phyloP scores from a whole-genome alignment of 1,139 yeast genomes.

The Suhomyces bribrorum region DNA sequence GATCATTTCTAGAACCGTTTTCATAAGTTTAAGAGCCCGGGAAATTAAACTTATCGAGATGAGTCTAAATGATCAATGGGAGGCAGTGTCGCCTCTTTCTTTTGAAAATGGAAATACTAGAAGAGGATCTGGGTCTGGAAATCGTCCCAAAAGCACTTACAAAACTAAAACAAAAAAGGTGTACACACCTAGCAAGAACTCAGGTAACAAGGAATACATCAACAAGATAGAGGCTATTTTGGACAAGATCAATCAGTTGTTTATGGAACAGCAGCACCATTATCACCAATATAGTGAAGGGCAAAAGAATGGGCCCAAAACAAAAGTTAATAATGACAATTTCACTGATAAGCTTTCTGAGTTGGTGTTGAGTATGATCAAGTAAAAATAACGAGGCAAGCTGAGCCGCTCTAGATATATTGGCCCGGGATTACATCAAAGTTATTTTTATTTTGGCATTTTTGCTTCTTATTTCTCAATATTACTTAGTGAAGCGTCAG shows the following conservation, averaged over 20 bases:
- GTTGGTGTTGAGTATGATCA: conserved; percentile 12
- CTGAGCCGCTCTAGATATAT: too few species aligned
- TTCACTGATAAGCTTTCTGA: conserved; percentile 10
- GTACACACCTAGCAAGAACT: conserved; percentile 35
- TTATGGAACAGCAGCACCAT: conserved; percentile 16
- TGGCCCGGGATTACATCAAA: too few species aligned
- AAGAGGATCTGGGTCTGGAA: conserved; percentile 3
- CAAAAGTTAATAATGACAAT: conserved; percentile 3
- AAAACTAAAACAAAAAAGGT: conserved; percentile 41
- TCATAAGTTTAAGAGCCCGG: conserved; percentile 54
- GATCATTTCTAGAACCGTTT: conserved; percentile 39
- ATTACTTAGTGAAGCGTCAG: too few species aligned
- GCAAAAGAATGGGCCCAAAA: neutral
- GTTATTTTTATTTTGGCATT: too few species aligned
- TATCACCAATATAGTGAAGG: neutral
- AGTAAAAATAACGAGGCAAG: too few species aligned
- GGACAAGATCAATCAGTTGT: conserved; percentile 30
- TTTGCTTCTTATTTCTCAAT: too few species aligned
- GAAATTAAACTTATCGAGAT: conserved; percentile 57
- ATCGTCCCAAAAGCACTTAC: conserved; percentile 23
- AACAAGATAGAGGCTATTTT: conserved; percentile 26
- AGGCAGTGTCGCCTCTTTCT: neutral
- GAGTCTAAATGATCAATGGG: conserved; percentile 19
- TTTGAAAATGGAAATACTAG: neutral
- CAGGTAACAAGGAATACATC: conserved; percentile 34